Conservation (phyloP, 129 eudicot species). For the Flaveria brownii region DNA sequence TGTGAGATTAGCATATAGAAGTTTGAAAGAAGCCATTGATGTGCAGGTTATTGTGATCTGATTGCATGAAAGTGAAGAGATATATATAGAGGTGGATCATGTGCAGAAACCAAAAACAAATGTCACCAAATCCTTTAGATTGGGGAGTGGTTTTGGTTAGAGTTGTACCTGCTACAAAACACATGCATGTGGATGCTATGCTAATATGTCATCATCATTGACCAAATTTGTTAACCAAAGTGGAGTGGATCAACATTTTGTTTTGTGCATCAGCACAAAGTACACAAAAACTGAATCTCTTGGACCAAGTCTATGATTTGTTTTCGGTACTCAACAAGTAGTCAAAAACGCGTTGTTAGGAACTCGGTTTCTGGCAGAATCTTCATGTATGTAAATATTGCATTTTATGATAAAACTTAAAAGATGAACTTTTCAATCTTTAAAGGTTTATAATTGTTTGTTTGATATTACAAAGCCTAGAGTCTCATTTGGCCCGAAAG, state of each 20-base stretch:
- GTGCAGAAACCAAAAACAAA: constrained; percentile 48
- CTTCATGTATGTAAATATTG: neutral
- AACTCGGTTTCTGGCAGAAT: neutral
- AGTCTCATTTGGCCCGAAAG: neutral
- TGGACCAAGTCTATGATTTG: constrained; percentile 32
- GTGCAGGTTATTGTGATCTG: constrained; percentile 19
- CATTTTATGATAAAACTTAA: neutral
- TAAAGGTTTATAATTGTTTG: neutral
- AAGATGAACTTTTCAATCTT: neutral
- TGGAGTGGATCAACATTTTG: constrained; percentile 19
- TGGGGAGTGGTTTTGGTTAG: constrained; percentile 47
- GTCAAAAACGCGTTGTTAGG: constrained; percentile 12
- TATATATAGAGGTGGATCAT: constrained; percentile 30
- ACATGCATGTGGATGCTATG: constrained; percentile 28
- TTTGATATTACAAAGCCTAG: neutral
- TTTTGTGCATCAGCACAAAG: constrained; percentile 21
- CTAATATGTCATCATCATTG: constrained; percentile 41
- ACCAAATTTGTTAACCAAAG: constrained; percentile 20
- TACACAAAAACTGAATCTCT: constrained; percentile 26
- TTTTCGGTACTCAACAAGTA: neutral
- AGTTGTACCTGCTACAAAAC: constrained; percentile 67
- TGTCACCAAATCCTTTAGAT: constrained; percentile 50
- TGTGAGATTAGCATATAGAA: constrained; percentile 34
- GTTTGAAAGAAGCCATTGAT: constrained; percentile 57
- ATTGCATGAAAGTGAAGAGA: constrained; percentile 21